Evolutionary conservation across 2,329 filamentous ascomycete genomes (phyloP).

Genomic region (Colletotrichum sp.): DNA sequence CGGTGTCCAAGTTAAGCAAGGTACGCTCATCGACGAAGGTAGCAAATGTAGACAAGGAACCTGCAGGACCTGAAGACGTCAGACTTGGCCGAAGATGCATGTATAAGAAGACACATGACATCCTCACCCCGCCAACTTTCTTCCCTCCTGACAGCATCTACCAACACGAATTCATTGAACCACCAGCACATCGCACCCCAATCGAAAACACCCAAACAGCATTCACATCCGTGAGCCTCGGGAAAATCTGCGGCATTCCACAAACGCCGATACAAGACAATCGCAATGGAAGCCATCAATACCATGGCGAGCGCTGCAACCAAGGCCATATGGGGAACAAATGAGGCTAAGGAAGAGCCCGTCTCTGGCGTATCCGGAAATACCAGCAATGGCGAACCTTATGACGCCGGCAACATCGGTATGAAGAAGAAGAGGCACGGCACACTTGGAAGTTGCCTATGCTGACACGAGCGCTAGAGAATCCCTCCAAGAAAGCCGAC

Average conservation of each 20-base stretch:
- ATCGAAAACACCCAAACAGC: not conserved
- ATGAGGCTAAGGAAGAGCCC: slow-evolving; percentile 62
- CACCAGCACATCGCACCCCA: not conserved
- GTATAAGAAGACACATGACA: not conserved
- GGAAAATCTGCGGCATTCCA: not conserved
- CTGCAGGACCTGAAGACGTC: slow-evolving; percentile 4
- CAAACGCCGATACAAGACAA: not conserved
- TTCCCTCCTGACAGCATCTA: not conserved
- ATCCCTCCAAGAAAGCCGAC: not conserved
- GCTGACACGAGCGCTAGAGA: not conserved
- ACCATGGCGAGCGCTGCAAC: slow-evolving; percentile 50
- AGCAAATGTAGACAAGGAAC: not conserved
- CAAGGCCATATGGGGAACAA: slow-evolving; percentile 49
- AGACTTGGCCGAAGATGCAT: not conserved
- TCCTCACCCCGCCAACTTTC: not conserved
- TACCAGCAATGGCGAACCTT: slow-evolving; percentile 73
- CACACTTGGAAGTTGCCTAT: not conserved
- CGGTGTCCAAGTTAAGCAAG: not conserved
- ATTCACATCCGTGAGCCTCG: not conserved
- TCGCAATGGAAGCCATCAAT: slow-evolving; percentile 68
- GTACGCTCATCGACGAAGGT: not conserved
- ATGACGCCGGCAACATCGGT: slow-evolving; percentile 78
- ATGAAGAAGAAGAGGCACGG: slow-evolving; percentile 24
- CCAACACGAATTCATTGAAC: not conserved
- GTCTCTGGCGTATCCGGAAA: slow-evolving; percentile 73